These are phyloP conservation scores for Rhipidocladum racemiflorum DNA, from an alignment of 176 grass and related monocot species.

Conservation along the genomic window DNA sequence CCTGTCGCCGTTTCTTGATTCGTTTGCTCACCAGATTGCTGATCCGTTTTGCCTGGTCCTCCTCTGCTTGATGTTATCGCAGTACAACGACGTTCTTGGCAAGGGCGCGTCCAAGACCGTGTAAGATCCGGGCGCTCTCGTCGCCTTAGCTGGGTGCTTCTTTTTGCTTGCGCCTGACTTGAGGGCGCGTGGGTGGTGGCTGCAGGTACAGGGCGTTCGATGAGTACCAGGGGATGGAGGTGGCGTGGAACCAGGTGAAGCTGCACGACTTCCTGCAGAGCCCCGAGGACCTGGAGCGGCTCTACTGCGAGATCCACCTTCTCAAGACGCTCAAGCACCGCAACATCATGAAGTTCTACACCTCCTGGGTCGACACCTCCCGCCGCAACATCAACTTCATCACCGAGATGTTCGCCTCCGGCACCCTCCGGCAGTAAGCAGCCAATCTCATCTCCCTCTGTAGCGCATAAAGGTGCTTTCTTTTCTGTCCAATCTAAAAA, in stretches of 20 bases:
- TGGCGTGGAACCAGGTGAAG: conserved; percentile 99
- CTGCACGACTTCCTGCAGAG: conserved; percentile 85
- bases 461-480: not conserved
- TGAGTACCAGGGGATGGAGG: conserved; percentile 94
- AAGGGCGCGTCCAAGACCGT: conserved; percentile 97
- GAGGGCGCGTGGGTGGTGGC: not conserved
- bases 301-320: conserved; percentile 98
- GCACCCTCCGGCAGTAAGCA: conserved; percentile 90
- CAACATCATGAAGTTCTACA: conserved; percentile 97
- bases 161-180: conserved; percentile 6
- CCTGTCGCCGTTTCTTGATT: conserved; percentile 28
- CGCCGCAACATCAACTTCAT: conserved; percentile 95
- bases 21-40: not conserved
- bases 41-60: conserved; percentile 23
- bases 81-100: conserved; percentile 87
- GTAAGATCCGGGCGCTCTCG: conserved; percentile 46
- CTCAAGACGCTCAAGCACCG: conserved; percentile 91
- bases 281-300: conserved; percentile 77
- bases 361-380: conserved; percentile 86
- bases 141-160: not conserved
- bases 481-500: conserved; percentile 17
- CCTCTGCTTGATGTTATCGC: not conserved
- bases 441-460: not conserved
- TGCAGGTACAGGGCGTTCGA: conserved; percentile 85
- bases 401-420: conserved; percentile 98